Conservation (phyloP, 1,284 basidiomycete genomes). For the Phellinidium pouzarii region DNA sequence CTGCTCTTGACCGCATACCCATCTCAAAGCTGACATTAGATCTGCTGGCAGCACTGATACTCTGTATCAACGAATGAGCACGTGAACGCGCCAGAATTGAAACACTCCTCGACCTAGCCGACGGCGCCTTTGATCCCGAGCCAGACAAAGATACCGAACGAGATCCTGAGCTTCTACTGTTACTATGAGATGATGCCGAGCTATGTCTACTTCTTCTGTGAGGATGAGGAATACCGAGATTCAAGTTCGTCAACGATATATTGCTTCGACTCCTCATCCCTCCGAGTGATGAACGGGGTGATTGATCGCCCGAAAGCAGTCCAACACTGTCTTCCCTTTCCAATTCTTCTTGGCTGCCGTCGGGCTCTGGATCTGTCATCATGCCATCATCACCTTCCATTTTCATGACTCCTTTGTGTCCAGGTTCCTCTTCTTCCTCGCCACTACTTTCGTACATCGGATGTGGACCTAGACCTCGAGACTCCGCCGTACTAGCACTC, state of each 20-base stretch:
- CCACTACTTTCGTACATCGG: constrained; percentile 29
- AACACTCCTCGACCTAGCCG: constrained; percentile 6
- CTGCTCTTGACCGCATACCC: constrained; percentile 5
- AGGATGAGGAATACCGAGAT: constrained; percentile 9
- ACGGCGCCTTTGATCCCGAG: constrained; percentile 1
- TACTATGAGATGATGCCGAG: constrained; percentile 10
- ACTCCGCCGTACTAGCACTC: constrained; percentile 9
- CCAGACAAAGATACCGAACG: constrained; percentile 7
- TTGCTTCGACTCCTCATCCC: constrained; percentile 35
- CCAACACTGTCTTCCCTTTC: constrained; percentile 70
- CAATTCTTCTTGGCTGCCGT: constrained; percentile 49
- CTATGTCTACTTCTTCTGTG: constrained; percentile 13
- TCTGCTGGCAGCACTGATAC: constrained; percentile 7
- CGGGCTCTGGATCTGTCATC: constrained; percentile 46
- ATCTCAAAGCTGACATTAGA: constrained; percentile 11
- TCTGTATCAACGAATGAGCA: constrained; percentile 17
- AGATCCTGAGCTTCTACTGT: constrained; percentile 1
- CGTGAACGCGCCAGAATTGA: constrained; percentile 13
- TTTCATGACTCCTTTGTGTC: constrained; percentile 30
- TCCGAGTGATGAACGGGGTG: constrained; percentile 50
- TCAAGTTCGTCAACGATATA: constrained; percentile 14
- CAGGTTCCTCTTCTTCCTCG: constrained; percentile 32
- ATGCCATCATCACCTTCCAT: constrained; percentile 27
- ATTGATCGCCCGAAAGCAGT: constrained; percentile 43
- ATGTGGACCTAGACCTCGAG: constrained; percentile 15